These are phyloP conservation scores for Candida lessepsii DNA, from an alignment of 805 yeast genomes.

Conservation along the genomic window DNA sequence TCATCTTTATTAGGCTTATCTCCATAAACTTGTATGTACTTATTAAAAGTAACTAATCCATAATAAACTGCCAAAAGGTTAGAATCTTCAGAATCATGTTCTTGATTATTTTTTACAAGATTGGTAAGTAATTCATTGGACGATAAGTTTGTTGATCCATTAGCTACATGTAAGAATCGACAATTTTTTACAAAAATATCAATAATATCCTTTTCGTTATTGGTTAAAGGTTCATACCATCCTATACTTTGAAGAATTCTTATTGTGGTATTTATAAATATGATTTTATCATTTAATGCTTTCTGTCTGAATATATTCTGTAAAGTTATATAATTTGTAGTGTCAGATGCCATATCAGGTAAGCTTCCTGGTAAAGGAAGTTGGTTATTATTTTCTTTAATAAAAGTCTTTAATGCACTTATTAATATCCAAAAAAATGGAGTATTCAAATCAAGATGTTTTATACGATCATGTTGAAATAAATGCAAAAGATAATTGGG, in stretches of 20 bases:
- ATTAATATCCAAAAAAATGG: constrained; percentile 62
- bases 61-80: constrained; percentile 37
- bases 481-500: constrained; percentile 29
- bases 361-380: constrained; percentile 74
- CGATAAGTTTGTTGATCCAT: constrained; percentile 34
- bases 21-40: constrained; percentile 18
- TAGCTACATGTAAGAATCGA: constrained; percentile 47
- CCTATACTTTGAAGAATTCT: constrained; percentile 26
- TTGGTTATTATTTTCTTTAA: constrained; percentile 29
- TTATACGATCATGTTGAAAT: constrained; percentile 20
- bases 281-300: constrained; percentile 47
- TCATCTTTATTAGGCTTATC: constrained; percentile 22
- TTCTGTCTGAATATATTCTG: constrained; percentile 58
- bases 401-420: constrained; percentile 53
- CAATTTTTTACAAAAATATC: constrained; percentile 62
- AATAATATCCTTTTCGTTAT: constrained; percentile 35
- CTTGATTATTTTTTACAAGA: constrained; percentile 12
- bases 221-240: constrained; percentile 20
- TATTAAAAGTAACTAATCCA: constrained; percentile 38
- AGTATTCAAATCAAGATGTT: constrained; percentile 16
- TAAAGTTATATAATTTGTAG: constrained; percentile 57
- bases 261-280: constrained; percentile 35
- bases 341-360: constrained; percentile 88
- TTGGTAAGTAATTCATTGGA: constrained; percentile 5
- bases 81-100: constrained; percentile 16